Percentiles rank a stretch among this genome's conserved stretches.
Conservation (phyloP, 2,329 filamentous ascomycete species). For the Myriosclerotinia duriaeana region DNA sequence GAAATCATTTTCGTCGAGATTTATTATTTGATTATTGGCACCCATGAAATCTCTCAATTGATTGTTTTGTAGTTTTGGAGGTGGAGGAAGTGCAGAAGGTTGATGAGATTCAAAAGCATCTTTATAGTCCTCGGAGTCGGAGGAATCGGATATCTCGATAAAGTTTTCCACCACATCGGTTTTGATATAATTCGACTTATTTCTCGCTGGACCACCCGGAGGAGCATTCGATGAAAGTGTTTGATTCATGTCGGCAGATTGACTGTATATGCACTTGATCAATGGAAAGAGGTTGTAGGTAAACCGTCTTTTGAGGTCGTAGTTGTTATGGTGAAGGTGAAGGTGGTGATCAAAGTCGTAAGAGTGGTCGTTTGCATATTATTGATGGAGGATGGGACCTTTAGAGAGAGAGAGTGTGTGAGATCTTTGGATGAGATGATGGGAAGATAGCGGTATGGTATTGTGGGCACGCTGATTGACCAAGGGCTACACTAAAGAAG, state of each 20-base stretch:
- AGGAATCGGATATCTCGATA: constrained; percentile 11
- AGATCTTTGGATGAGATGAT: no score
- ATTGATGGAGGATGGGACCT: not conserved
- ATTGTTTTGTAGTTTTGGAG: no score
- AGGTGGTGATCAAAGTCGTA: not conserved
- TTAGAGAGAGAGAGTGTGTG: no score
- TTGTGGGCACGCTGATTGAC: no score
- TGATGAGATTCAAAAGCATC: not conserved
- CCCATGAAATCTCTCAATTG: not conserved
- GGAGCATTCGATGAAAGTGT: not conserved
- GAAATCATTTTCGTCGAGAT: not conserved
- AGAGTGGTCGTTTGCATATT: constrained; percentile 11
- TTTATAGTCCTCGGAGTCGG: not conserved
- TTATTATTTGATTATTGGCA: not conserved
- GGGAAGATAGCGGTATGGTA: no score
- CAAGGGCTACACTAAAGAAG: not conserved
- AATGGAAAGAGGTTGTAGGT: not conserved
- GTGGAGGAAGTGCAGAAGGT: not conserved
- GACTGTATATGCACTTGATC: not conserved
- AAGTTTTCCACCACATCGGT: not conserved
- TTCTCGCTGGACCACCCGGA: not conserved
- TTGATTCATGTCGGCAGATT: not conserved
- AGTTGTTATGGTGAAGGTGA: not conserved
- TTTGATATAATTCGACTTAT: not conserved
- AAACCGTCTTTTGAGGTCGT: not conserved